Conservation (phyloP, 257 asterid species). For the Solanum medicagineum region DNA sequence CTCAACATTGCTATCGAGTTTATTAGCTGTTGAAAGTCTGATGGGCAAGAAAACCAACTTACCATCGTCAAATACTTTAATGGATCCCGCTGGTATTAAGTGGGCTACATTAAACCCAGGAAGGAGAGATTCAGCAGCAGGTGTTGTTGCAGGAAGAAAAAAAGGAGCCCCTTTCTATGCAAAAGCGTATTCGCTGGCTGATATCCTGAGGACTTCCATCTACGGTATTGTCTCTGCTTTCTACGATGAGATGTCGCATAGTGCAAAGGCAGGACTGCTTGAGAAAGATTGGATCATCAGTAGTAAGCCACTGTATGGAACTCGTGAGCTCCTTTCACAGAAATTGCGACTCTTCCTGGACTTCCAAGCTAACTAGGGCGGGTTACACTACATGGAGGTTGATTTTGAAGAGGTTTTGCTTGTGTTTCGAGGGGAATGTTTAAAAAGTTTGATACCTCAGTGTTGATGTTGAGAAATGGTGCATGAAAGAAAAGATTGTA, state of each 20-base stretch:
- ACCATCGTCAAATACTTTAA: conserved; percentile 38
- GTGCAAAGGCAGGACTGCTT: conserved; percentile 58
- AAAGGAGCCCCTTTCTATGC: conserved; percentile 63
- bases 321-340: conserved; percentile 68
- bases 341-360: conserved; percentile 71
- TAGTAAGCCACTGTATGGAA: conserved; percentile 62
- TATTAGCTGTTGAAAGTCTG: conserved; percentile 72
- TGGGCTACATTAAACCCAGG: conserved; percentile 80
- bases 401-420: not conserved
- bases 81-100: conserved; percentile 73
- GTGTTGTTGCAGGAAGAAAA: conserved; percentile 45
- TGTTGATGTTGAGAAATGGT: not conserved
- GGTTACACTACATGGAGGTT: not conserved
- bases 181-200: conserved; percentile 75
- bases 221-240: conserved; percentile 63
- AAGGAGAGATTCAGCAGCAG: conserved; percentile 48
- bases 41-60: conserved; percentile 79
- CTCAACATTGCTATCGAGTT: conserved; percentile 55
- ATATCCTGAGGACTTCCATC: conserved; percentile 59
- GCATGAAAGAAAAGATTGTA: not conserved
- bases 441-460: not conserved
- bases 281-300: conserved; percentile 77
- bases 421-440: not conserved
- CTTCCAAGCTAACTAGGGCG: conserved; percentile 39
- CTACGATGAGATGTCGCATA: conserved; percentile 58